Conservation (phyloP, 2,329 filamentous ascomycete genomes). For the Colletotrichum siamense region DNA sequence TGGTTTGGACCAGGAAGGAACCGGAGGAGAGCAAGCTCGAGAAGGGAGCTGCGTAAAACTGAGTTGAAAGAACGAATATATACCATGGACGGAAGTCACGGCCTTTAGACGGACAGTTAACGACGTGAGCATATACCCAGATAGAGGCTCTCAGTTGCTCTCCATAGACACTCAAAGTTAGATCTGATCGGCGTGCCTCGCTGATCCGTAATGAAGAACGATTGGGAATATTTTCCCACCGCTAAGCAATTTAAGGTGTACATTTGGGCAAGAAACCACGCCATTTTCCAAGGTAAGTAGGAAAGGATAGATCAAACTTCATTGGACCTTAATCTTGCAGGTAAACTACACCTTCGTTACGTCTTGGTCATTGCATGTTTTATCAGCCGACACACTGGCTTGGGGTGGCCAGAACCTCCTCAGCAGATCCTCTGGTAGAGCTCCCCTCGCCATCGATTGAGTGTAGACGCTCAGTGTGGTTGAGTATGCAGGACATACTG, state of each 20-base stretch:
- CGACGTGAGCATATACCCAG: neutral
- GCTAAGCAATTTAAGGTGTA: neutral
- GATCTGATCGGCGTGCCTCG: neutral
- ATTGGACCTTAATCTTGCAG: neutral
- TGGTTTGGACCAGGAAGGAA: conserved; percentile 33
- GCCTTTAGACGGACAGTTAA: neutral
- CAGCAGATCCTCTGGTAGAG: neutral
- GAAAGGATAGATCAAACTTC: neutral
- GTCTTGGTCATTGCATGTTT: neutral
- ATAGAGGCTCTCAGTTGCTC: neutral
- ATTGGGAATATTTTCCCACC: neutral
- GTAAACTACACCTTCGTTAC: neutral
- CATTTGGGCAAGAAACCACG: neutral
- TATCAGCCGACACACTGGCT: neutral
- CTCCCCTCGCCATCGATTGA: neutral
- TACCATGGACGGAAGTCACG: neutral
- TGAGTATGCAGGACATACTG: neutral
- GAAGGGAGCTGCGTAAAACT: neutral
- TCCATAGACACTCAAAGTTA: neutral
- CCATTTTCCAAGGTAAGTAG: neutral
- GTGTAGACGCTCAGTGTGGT: neutral
- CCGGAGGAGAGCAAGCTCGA: conserved; percentile 15
- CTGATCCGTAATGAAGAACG: neutral
- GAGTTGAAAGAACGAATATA: neutral
- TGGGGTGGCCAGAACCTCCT: neutral